Evolutionary conservation across 2,329 filamentous ascomycete genomes (phyloP).

Genomic region (Drechslera avenae): DNA sequence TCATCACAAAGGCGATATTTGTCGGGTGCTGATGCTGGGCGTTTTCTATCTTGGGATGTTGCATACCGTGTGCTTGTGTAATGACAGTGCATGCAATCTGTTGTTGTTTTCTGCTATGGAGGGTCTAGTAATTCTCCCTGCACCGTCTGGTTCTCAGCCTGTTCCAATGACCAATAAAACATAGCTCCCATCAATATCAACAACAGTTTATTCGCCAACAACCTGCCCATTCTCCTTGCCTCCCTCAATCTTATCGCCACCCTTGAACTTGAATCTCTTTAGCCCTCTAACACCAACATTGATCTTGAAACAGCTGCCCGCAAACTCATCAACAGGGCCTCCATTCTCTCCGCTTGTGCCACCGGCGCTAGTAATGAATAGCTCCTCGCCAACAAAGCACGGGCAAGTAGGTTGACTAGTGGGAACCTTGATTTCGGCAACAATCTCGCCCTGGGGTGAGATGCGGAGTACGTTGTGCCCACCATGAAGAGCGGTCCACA

Average conservation of each 20-base stretch:
- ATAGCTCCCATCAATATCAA: no score
- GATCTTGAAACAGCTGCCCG: slow-evolving; percentile 75
- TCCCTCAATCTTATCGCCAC: slow-evolving; percentile 33
- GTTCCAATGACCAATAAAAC: no score
- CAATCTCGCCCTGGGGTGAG: slow-evolving; percentile 68
- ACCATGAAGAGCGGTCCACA: slow-evolving; percentile 89
- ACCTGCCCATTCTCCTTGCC: slow-evolving; percentile 38
- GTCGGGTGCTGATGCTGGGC: no score
- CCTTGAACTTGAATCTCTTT: slow-evolving; percentile 47
- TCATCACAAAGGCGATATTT: no score
- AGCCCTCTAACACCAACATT: slow-evolving; percentile 73
- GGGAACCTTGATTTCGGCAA: slow-evolving; percentile 76
- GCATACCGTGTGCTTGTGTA: no score
- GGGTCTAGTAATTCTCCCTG: no score
- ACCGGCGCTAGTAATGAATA: slow-evolving; percentile 78
- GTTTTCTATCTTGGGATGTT: no score
- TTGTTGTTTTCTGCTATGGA: no score
- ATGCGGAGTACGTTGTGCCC: slow-evolving; percentile 77
- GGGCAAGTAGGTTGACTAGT: slow-evolving; percentile 82
- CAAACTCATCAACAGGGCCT: slow-evolving; percentile 65
- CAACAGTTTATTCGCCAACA: slow-evolving; percentile 26
- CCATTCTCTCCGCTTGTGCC: slow-evolving; percentile 57
- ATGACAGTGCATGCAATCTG: no score
- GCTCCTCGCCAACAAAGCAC: slow-evolving; percentile 72
- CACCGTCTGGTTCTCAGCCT: background rate